Conservation (phyloP, 306 rosid species). For the Cajanus cajan region DNA sequence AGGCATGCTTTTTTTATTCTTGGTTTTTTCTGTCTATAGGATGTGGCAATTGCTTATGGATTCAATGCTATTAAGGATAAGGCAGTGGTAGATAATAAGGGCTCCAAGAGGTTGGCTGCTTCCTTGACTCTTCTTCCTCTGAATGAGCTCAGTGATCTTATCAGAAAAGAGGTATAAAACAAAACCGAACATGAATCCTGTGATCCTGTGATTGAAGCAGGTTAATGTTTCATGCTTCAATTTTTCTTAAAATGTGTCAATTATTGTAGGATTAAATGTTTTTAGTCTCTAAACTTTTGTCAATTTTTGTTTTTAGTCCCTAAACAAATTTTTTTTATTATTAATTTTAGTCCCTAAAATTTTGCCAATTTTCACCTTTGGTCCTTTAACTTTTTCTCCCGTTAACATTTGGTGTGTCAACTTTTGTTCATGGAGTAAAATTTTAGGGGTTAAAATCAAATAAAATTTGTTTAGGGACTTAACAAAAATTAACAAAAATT, state of each 20-base stretch:
- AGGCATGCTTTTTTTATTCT: not conserved
- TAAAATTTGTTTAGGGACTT: too few species aligned
- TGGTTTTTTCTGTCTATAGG: conserved; percentile 43
- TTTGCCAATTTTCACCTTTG: too few species aligned
- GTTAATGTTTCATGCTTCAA: not conserved
- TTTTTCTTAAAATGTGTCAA: not conserved
- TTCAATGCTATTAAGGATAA: conserved; percentile 76
- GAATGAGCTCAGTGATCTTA: conserved; percentile 78
- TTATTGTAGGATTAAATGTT: too few species aligned
- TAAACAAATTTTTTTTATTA: too few species aligned
- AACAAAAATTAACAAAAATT: too few species aligned
- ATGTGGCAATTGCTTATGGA: conserved; percentile 94
- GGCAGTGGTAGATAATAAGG: conserved; percentile 76
- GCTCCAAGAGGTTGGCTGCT: conserved; percentile 65
- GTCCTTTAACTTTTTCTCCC: too few species aligned
- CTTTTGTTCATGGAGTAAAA: too few species aligned
- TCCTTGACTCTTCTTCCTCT: conserved; percentile 72
- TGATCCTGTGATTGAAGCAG: conserved; percentile 23
- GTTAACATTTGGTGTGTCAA: too few species aligned
- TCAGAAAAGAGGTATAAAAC: conserved; percentile 69
- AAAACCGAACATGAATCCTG: not conserved
- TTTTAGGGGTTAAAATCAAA: too few species aligned
- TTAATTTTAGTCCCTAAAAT: too few species aligned
- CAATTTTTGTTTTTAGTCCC: too few species aligned
- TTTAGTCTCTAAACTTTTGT: too few species aligned